These are phyloP conservation scores for Didymella sp. DNA, from an alignment of 2,329 filamentous ascomycete species.

Conservation along the genomic window DNA sequence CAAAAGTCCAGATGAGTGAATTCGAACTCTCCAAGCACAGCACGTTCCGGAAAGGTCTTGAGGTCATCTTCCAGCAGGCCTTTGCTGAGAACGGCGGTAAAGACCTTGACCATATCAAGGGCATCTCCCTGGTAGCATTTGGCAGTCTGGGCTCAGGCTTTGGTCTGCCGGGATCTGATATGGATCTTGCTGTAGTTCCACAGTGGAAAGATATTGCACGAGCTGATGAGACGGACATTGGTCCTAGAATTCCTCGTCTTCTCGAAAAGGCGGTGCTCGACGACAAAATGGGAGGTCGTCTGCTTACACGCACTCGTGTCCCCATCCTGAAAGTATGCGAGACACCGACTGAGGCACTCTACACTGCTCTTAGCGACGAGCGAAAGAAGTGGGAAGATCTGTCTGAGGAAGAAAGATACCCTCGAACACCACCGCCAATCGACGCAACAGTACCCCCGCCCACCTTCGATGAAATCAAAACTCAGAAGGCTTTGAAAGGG, in stretches of 20 bases:
- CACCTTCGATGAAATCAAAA: conserved; percentile 19
- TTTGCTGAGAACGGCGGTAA: conserved; percentile 52
- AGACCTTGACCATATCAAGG: conserved; percentile 57
- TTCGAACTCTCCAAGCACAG: conserved; percentile 75
- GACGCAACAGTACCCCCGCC: conserved; percentile 23
- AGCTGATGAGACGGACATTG: conserved; percentile 52
- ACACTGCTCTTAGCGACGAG: conserved; percentile 67
- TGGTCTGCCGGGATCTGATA: conserved; percentile 85
- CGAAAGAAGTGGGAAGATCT: conserved; percentile 74
- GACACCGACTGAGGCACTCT: conserved; percentile 67
- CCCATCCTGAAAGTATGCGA: conserved; percentile 90
- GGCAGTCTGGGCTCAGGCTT: conserved; percentile 86
- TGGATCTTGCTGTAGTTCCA: conserved; percentile 83
- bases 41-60: conserved; percentile 68
- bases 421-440: conserved; percentile 21
- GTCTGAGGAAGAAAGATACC: conserved; percentile 55
- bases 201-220: conserved; percentile 51
- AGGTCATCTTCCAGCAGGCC: conserved; percentile 67
- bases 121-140: conserved; percentile 77
- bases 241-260: conserved; percentile 70
- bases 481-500: conserved; percentile 8
- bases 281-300: conserved; percentile 74
- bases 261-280: conserved; percentile 78
- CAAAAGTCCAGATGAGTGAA: conserved; percentile 66
- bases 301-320: conserved; percentile 79